A percentile compares a stretch with the other conserved stretches of the same genome.
phyloP scores from a whole-genome alignment of 2,329 filamentous ascomycete species.

The Cladosporium colombiae region DNA sequence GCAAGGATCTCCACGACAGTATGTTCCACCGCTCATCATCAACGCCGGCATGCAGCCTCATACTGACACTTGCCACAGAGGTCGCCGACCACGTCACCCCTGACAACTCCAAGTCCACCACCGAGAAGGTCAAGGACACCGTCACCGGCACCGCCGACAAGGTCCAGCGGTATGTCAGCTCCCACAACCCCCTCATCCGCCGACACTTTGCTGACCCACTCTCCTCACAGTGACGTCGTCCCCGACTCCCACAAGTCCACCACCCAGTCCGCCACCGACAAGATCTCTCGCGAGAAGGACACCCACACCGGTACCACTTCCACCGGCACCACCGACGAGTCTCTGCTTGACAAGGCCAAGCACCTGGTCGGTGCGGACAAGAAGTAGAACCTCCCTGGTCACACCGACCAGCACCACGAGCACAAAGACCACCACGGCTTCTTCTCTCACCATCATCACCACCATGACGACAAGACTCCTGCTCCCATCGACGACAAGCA shows the following conservation, averaged over 20 bases:
- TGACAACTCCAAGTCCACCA: slow-evolving; percentile 62
- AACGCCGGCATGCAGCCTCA: neutral
- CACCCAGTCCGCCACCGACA: slow-evolving; percentile 54
- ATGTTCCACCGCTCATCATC: slow-evolving; percentile 23
- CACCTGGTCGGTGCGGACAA: slow-evolving; percentile 47
- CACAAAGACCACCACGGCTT: slow-evolving; percentile 14
- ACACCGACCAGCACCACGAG: slow-evolving; percentile 6
- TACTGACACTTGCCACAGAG: slow-evolving; percentile 45
- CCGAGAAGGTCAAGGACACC: slow-evolving; percentile 59
- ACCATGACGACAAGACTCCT: neutral
- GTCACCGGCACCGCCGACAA: slow-evolving; percentile 60
- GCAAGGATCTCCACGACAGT: slow-evolving; percentile 62
- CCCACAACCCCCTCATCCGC: slow-evolving; percentile 9
- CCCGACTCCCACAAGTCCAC: slow-evolving; percentile 58
- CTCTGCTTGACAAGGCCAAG: slow-evolving; percentile 50
- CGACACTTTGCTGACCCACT: slow-evolving; percentile 25
- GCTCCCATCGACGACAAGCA: neutral
- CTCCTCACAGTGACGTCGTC: slow-evolving; percentile 44
- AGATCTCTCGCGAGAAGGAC: slow-evolving; percentile 50
- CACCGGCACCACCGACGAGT: slow-evolving; percentile 36
- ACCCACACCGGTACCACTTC: slow-evolving; percentile 28
- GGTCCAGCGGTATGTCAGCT: slow-evolving; percentile 46
- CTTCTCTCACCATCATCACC: slow-evolving; percentile 14
- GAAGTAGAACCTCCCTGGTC: slow-evolving; percentile 36
- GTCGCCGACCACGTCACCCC: slow-evolving; percentile 59